Conservation (phyloP, 2,329 filamentous ascomycete genomes). For the Aspergillus oerlinghausenensis region DNA sequence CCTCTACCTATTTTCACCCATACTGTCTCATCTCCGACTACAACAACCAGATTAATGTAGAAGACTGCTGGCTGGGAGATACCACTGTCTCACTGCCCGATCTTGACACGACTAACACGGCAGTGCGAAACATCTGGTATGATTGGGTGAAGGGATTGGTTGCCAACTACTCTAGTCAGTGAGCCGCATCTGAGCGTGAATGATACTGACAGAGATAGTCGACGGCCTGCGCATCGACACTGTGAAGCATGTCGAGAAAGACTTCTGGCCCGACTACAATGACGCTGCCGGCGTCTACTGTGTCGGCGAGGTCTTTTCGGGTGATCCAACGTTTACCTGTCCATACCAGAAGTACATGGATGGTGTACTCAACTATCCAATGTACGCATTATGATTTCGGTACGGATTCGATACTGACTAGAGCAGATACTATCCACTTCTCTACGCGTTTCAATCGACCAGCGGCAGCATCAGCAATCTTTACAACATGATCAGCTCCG, state of each 20-base stretch:
- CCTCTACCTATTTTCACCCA: slow-evolving; percentile 54
- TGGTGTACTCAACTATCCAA: slow-evolving; percentile 45
- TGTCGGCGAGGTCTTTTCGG: slow-evolving; percentile 44
- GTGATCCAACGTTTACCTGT: slow-evolving; percentile 36
- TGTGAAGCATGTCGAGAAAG: slow-evolving; percentile 42
- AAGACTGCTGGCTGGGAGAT: slow-evolving; percentile 51
- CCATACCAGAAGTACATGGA: slow-evolving; percentile 41
- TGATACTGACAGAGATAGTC: slow-evolving; percentile 18
- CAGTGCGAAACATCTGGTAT: slow-evolving; percentile 48
- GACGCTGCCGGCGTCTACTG: slow-evolving; percentile 41
- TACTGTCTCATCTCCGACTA: slow-evolving; percentile 53
- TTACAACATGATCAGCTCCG: slow-evolving; percentile 24
- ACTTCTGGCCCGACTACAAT: slow-evolving; percentile 40
- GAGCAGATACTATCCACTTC: slow-evolving; percentile 25
- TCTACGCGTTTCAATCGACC: slow-evolving; percentile 27
- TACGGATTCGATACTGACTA: background rate
- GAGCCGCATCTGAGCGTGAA: background rate
- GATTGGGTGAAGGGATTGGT: slow-evolving; percentile 57
- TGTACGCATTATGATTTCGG: slow-evolving; percentile 11
- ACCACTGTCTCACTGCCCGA: slow-evolving; percentile 55
- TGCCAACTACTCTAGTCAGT: slow-evolving; percentile 55
- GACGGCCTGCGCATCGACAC: slow-evolving; percentile 51
- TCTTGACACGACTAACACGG: slow-evolving; percentile 50
- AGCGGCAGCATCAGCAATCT: slow-evolving; percentile 29
- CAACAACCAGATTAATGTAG: slow-evolving; percentile 41